Conservation (phyloP, 1,139 yeast species). For the Wickerhamiella pararugosa region DNA sequence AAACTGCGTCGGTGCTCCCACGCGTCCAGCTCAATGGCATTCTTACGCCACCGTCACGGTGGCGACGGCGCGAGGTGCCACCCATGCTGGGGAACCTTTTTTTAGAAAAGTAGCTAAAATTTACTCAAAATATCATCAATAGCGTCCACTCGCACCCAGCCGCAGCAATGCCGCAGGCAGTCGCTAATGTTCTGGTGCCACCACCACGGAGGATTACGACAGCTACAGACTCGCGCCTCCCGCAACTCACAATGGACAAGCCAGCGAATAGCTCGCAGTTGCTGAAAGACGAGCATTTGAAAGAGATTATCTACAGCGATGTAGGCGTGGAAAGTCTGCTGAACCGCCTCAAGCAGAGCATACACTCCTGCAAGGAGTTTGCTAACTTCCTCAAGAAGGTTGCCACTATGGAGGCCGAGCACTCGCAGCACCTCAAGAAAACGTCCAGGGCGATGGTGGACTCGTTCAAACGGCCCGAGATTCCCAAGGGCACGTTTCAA, state of each 20-base stretch:
- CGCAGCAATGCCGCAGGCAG: too few species aligned
- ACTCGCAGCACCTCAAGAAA: slow-evolving; percentile 57
- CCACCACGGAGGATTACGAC: too few species aligned
- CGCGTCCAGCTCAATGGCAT: too few species aligned
- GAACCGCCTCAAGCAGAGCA: slow-evolving; percentile 59
- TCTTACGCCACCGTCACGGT: too few species aligned
- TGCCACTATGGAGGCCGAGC: slow-evolving; percentile 66
- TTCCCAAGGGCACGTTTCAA: slow-evolving; percentile 58
- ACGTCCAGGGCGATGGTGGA: slow-evolving; percentile 42
- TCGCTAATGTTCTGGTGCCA: too few species aligned
- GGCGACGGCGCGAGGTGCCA: too few species aligned
- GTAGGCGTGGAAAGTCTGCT: slow-evolving; percentile 48
- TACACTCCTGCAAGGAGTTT: slow-evolving; percentile 73
- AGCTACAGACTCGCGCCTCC: background rate
- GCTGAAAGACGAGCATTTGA: slow-evolving; percentile 34
- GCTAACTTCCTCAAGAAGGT: slow-evolving; percentile 64
- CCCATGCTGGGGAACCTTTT: too few species aligned
- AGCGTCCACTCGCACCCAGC: too few species aligned
- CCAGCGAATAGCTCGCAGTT: slow-evolving; percentile 20
- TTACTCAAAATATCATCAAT: too few species aligned
- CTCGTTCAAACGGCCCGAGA: slow-evolving; percentile 33
- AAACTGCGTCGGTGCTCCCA: too few species aligned
- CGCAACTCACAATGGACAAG: background rate
- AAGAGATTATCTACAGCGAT: slow-evolving; percentile 40
- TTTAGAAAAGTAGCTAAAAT: too few species aligned